Conservation (phyloP, 208 protist genomes). For the Trypanosoma theileri region DNA sequence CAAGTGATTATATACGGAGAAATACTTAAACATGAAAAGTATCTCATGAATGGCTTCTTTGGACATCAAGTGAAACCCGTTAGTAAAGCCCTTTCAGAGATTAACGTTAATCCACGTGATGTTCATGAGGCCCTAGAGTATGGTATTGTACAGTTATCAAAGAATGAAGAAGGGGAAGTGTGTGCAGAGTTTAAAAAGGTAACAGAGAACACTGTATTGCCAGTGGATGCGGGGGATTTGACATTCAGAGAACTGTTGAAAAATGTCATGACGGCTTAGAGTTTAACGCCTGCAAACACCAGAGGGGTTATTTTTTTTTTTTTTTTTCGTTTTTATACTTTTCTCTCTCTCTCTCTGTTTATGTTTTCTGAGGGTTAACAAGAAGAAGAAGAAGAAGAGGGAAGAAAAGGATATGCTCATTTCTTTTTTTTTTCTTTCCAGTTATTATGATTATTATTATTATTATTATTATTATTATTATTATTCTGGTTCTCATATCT, state of each 20-base stretch:
- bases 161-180: constrained; percentile 64
- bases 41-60: constrained; percentile 69
- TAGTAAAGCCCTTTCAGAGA: constrained; percentile 17
- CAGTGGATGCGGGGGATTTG: constrained; percentile 53
- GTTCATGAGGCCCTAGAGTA: constrained; percentile 58
- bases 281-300: neutral
- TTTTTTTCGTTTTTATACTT: too few species aligned
- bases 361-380: too few species aligned
- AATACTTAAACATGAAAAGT: constrained; percentile 66
- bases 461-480: constrained; percentile 14
- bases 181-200: constrained; percentile 70
- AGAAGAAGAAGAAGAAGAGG: too few species aligned
- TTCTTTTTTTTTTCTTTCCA: neutral
- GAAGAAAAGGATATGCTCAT: too few species aligned
- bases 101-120: constrained; percentile 13
- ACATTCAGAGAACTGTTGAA: constrained; percentile 56
- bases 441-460: constrained; percentile 19
- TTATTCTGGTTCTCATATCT: neutral
- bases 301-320: constrained; percentile 5
- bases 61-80: constrained; percentile 33
- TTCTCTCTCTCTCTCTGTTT: too few species aligned
- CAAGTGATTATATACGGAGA: constrained; percentile 81
- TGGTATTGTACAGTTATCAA: constrained; percentile 76
- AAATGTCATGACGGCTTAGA: constrained; percentile 54
- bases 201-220: constrained; percentile 56